phyloP scores from a whole-genome alignment of 2,329 filamentous ascomycete species.

The Cadophora sp. region DNA sequence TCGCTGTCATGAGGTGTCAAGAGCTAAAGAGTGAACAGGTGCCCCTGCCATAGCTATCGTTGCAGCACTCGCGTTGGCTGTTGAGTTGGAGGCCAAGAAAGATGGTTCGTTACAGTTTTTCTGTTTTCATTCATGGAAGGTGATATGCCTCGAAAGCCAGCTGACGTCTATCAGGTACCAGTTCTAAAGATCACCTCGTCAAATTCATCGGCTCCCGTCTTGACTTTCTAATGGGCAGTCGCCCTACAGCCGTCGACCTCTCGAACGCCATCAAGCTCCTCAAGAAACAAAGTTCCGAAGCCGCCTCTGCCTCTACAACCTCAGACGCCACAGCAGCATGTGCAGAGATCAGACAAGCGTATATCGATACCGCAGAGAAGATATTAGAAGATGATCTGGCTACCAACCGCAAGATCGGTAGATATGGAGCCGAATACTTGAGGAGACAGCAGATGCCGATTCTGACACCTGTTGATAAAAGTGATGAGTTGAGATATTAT shows the following conservation, averaged over 20 bases:
- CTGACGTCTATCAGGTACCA: conserved; percentile 27
- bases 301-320: conserved; percentile 48
- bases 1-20: background rate
- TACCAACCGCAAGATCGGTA: conserved; percentile 87
- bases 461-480: conserved; percentile 28
- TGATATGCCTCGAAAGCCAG: background rate
- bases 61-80: conserved; percentile 86
- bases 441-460: conserved; percentile 44
- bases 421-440: conserved; percentile 85
- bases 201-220: conserved; percentile 77
- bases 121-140: background rate
- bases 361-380: conserved; percentile 80
- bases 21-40: conserved; percentile 51
- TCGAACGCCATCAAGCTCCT: conserved; percentile 87
- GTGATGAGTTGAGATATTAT: conserved; percentile 41
- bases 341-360: conserved; percentile 68
- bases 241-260: conserved; percentile 94
- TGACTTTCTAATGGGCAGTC: conserved; percentile 85
- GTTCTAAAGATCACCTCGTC: conserved; percentile 61
- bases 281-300: conserved; percentile 64
- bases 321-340: conserved; percentile 34
- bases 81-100: conserved; percentile 72
- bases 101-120: conserved; percentile 47
- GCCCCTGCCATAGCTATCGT: conserved; percentile 98
- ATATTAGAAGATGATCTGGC: conserved; percentile 87